A percentile compares a stretch with the other conserved stretches of the same genome.
Conservation (phyloP, 352 stramenopile genomes). For the Globisporangium cystogenes region DNA sequence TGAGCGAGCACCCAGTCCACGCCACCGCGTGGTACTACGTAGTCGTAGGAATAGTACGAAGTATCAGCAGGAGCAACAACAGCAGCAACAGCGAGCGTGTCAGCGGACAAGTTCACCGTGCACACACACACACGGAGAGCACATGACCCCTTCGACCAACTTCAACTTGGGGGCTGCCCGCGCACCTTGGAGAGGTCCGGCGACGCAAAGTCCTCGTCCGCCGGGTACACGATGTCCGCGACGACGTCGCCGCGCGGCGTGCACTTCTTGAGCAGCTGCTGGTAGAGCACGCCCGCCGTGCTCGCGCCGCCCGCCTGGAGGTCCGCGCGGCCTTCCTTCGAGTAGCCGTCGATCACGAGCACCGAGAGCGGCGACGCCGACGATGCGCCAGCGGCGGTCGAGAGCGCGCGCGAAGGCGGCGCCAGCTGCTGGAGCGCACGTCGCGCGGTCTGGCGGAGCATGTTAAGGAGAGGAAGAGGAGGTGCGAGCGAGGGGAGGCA, state of each 20-base stretch:
- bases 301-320: constrained; percentile 56
- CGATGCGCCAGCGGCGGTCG: not conserved
- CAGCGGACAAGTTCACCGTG: not conserved
- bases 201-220: constrained; percentile 42
- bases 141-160: not conserved
- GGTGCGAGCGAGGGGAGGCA: no score
- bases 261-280: constrained; percentile 54
- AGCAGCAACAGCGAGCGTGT: constrained; percentile 3
- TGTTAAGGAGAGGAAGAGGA: not conserved
- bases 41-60: no score
- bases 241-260: constrained; percentile 24
- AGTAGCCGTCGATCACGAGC: constrained; percentile 74
- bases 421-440: not conserved
- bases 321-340: constrained; percentile 43
- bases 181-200: constrained; percentile 46
- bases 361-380: not conserved
- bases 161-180: not conserved
- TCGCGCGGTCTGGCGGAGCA: not conserved
- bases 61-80: not conserved
- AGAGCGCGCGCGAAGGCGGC: not conserved
- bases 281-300: constrained; percentile 68
- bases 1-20: constrained; percentile 73
- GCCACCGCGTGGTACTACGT: constrained; percentile 61
- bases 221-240: constrained; percentile 55
- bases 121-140: no score